Conservation (phyloP, 1,139 yeast species). For the Zygosaccharomyces sapae region DNA sequence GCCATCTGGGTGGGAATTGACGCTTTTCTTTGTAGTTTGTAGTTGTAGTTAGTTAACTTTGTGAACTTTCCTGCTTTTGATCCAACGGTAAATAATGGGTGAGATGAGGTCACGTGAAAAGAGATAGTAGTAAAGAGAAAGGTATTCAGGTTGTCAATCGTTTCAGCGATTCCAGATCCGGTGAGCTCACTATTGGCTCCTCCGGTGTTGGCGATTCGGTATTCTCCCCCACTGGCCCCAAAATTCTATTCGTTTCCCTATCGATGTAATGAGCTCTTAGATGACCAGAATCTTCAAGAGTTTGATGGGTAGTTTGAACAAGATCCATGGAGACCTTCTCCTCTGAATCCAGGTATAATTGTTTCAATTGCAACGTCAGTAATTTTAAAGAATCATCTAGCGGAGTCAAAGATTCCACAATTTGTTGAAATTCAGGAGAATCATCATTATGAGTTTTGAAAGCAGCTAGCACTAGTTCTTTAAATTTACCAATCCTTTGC, state of each 20-base stretch:
- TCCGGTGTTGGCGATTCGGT: not conserved
- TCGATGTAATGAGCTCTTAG: constrained; percentile 24
- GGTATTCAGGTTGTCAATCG: not conserved
- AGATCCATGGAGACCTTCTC: constrained; percentile 27
- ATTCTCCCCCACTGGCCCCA: constrained; percentile 1
- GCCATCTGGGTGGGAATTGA: not conserved
- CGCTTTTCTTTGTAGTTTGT: not conserved
- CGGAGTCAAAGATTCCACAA: constrained; percentile 25
- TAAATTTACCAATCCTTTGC: constrained; percentile 20
- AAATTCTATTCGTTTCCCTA: constrained; percentile 14
- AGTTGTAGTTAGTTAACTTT: not conserved
- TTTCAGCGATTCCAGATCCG: not conserved
- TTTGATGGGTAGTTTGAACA: constrained; percentile 10
- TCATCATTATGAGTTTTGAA: constrained; percentile 13
- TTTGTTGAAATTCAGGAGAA: constrained; percentile 11
- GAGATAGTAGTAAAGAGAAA: not conserved
- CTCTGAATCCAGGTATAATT: constrained; percentile 29
- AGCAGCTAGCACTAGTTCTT: constrained; percentile 13
- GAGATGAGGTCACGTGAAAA: constrained; percentile 3
- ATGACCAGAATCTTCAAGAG: constrained; percentile 8
- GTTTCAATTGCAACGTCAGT: constrained; percentile 25
- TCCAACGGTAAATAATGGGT: not conserved
- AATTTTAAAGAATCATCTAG: constrained; percentile 31
- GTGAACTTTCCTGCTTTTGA: constrained; percentile 3
- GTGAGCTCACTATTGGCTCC: not conserved